Conservation (phyloP, 2,329 filamentous ascomycete genomes). For the Saccharata proteae region DNA sequence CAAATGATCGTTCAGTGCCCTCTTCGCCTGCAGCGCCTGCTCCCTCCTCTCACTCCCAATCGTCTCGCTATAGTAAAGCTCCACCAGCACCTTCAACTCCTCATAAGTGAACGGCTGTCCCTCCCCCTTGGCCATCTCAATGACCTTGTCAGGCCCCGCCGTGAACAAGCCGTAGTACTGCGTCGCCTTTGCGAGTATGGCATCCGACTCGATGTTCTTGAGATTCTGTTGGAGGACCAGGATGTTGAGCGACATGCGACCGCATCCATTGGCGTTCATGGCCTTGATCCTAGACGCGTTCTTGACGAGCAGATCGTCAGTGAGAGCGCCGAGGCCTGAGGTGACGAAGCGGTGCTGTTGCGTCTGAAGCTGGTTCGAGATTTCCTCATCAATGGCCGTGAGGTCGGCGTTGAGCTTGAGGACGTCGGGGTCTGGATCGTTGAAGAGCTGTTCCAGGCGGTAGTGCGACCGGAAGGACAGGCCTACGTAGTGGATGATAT, state of each 20-base stretch:
- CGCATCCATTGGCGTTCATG: conserved; percentile 63
- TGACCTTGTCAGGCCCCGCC: conserved; percentile 51
- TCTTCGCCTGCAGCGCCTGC: conserved; percentile 52
- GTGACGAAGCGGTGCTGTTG: conserved; percentile 38
- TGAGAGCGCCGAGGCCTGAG: conserved; percentile 9
- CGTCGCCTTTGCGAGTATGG: conserved; percentile 50
- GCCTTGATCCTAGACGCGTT: conserved; percentile 11
- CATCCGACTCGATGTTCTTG: conserved; percentile 73
- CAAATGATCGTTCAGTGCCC: conserved; percentile 58
- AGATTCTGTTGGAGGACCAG: conserved; percentile 92
- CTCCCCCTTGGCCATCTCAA: conserved; percentile 49
- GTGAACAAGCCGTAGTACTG: conserved; percentile 60
- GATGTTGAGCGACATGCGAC: conserved; percentile 87
- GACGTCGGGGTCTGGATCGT: conserved; percentile 67
- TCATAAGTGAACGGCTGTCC: conserved; percentile 24
- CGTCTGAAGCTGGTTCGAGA: conserved; percentile 58
- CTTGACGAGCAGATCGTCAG: conserved; percentile 13
- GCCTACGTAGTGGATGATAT: conserved; percentile 67
- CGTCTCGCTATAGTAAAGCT: conserved; percentile 33
- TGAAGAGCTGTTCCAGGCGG: conserved; percentile 56
- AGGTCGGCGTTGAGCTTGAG: conserved; percentile 75
- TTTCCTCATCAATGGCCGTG: conserved; percentile 75
- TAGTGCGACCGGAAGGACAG: conserved; percentile 36
- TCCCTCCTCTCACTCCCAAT: conserved; percentile 56
- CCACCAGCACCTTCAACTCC: conserved; percentile 29